phyloP scores from a whole-genome alignment of 2,329 filamentous ascomycete species.

The Microdochium trichocladiopsis region DNA sequence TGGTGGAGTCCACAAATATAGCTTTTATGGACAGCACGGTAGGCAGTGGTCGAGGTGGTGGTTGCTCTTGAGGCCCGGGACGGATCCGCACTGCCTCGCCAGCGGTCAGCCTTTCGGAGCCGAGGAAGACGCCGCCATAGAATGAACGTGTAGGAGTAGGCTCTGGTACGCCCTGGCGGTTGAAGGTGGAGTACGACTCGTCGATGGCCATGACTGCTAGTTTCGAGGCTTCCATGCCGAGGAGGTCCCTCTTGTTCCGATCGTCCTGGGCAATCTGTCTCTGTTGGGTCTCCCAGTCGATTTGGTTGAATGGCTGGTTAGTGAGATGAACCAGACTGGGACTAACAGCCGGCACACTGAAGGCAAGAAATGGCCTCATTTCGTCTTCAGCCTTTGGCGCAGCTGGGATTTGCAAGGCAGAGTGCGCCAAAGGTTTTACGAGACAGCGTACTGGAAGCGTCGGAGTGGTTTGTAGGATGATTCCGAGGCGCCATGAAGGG shows the following conservation, averaged over 20 bases:
- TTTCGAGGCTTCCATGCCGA: slow-evolving; percentile 43
- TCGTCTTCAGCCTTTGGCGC: slow-evolving; percentile 31
- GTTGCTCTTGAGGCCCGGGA: slow-evolving; percentile 19
- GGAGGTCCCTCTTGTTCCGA: slow-evolving; percentile 27
- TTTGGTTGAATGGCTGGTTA: slow-evolving; percentile 29
- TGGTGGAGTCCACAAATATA: slow-evolving; percentile 19
- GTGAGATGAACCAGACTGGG: slow-evolving; percentile 24
- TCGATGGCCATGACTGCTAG: slow-evolving; percentile 41
- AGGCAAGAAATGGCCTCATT: slow-evolving; percentile 43
- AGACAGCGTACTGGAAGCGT: slow-evolving; percentile 11
- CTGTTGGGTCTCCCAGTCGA: slow-evolving; percentile 32
- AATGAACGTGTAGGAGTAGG: background rate
- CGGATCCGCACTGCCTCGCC: slow-evolving; percentile 42
- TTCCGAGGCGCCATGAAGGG: slow-evolving; percentile 39
- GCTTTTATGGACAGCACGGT: slow-evolving; percentile 27
- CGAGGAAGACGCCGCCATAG: slow-evolving; percentile 42
- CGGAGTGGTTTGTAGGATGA: slow-evolving; percentile 21
- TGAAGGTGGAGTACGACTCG: slow-evolving; percentile 42
- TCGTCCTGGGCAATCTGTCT: slow-evolving; percentile 24
- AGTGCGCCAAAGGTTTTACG: slow-evolving; percentile 34
- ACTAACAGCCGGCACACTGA: slow-evolving; percentile 37
- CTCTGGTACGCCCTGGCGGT: slow-evolving; percentile 20
- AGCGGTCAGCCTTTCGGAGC: slow-evolving; percentile 40
- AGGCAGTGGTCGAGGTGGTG: slow-evolving; percentile 6
- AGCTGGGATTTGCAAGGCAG: slow-evolving; percentile 26